Base-by-base conservation (phyloP, 805 yeast species). In the Cyberlindnera meyerae region DNA sequence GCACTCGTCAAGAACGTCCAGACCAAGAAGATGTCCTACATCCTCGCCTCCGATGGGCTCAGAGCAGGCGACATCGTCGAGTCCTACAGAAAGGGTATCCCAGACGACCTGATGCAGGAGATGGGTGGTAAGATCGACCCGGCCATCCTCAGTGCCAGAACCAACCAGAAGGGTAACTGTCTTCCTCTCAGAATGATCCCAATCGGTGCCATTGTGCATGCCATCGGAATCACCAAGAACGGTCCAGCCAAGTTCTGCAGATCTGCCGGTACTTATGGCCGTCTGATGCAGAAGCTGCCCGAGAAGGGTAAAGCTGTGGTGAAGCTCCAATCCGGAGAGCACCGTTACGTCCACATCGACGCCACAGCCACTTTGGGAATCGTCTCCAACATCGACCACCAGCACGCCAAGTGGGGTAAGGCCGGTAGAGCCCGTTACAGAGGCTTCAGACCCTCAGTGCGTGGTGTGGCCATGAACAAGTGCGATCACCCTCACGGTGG, bases 401-500 rank as follows among this genome's bases (percentile, higher is more conserved):
- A 84, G 65, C 85, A 86, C 50, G 75, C 77, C 45, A 75, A 84
- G 41, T 75, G 87, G 66, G 98, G 98, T 72, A 93, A 93, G 62
- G 98, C 98, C 17, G 98, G 98, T 55, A 78, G 97, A 63, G 71
- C 82, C 36, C 81, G 98, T 61, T 82, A 88, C 71, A 69, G 83
- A 58, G 98, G 97, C 46, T 80, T 82, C 55, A 79, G 97, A 63
- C 98, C 98, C 25, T 77, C 81, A 34, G 97, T 89, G 27, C 82
- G 98, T 70, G 98, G 98, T 75, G 85, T 87, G 52, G 97, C 98
- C 33, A 87, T 86, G 96, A 93, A 93, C 66, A 93, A 93, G 47
- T 77, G 80, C 59, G 97, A 93, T 64, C 98, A 93, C 70, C 98
- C 98, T 48, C 89, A 87, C 57, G 98, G 98, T 72, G 98, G 98